Base-by-base conservation (phyloP, 2,329 filamentous ascomycete species). In the Myriosclerotinia curreyana region DNA sequence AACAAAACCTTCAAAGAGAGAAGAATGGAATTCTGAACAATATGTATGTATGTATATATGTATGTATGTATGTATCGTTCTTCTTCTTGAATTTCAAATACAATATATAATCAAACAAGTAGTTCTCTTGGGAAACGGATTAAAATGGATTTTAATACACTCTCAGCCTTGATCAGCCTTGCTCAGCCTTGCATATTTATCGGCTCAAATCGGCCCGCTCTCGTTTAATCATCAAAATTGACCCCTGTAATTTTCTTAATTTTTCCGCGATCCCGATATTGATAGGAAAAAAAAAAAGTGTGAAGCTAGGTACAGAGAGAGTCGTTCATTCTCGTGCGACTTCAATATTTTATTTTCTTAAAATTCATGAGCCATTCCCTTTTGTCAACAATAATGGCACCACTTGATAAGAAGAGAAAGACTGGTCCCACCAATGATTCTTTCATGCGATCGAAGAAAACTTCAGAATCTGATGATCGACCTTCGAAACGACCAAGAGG, bases 351-450 rank as follows among this genome's bases (percentile, higher is more conserved):
- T 56, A n/a, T 34, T 63, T 44, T 34, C 54, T 28, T 56, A 34
- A 63, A 25, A 28, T 38, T 49, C 31, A 31, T 22, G 17, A 58
- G 17, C 52, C 36, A 31, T 42, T 50, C 25, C 20, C 28, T 22
- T 38, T 20, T 51, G 14, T 46, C 17, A 44, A 42, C 51, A 22
- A 68, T 25, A 48, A 76, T 76, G 75, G 73, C 71, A 42, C 71
- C 73, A 60, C 69, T 74, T 46, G 72, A 74, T 36, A 75, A 70
- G 65, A 74, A 74, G 42, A 69, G 71, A 62, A 75, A 74, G 67
- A 68, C 31, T 36, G 71, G 68, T 11, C 73, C 73, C 22, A 74
- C 72, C 25, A 74, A 74, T 59, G 72, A 74, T 48, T 73, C 71
- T 12, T 74, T 74, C 62, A 69, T 69, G 49, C 69, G 73, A 42